These are phyloP conservation scores for Lichtheimia corymbifera DNA, from an alignment of 371 early-diverging fungal species.

Conservation along the genomic window DNA sequence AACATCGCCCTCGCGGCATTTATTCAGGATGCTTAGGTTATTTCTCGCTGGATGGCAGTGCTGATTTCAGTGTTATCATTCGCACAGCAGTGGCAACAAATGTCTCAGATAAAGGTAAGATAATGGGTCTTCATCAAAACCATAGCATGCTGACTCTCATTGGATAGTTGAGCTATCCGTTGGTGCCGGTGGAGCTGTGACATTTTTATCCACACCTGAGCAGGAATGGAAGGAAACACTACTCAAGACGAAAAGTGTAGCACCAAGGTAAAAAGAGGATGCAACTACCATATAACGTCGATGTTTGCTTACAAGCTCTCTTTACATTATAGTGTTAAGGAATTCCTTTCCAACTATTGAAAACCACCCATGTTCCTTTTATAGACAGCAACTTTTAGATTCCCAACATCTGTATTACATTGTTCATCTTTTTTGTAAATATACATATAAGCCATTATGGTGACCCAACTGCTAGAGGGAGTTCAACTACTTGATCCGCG, in stretches of 20 bases:
- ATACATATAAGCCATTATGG: background rate
- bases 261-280: slow-evolving; percentile 30
- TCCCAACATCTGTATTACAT: too few species aligned
- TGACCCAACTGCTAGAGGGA: slow-evolving; percentile 1
- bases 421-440: background rate
- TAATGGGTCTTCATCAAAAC: slow-evolving; percentile 4
- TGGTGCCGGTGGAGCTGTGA: slow-evolving; percentile 96
- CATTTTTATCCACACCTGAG: slow-evolving; percentile 78
- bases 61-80: slow-evolving; percentile 84
- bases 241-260: slow-evolving; percentile 63
- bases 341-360: slow-evolving; percentile 8
- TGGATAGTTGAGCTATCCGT: slow-evolving; percentile 57
- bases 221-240: slow-evolving; percentile 87
- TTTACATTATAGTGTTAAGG: slow-evolving; percentile 1
- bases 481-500: slow-evolving; percentile 62
- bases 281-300: too few species aligned
- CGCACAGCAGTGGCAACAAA: slow-evolving; percentile 68
- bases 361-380: background rate
- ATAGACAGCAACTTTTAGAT: background rate
- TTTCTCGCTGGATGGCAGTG: slow-evolving; percentile 64
- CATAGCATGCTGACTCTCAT: background rate
- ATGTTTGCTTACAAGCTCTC: background rate
- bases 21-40: slow-evolving; percentile 95
- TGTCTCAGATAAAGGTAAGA: slow-evolving; percentile 13
- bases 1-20: slow-evolving; percentile 70